phyloP scores from a whole-genome alignment of 2,329 filamentous ascomycete genomes.

The Elsinoe fawcettii region DNA sequence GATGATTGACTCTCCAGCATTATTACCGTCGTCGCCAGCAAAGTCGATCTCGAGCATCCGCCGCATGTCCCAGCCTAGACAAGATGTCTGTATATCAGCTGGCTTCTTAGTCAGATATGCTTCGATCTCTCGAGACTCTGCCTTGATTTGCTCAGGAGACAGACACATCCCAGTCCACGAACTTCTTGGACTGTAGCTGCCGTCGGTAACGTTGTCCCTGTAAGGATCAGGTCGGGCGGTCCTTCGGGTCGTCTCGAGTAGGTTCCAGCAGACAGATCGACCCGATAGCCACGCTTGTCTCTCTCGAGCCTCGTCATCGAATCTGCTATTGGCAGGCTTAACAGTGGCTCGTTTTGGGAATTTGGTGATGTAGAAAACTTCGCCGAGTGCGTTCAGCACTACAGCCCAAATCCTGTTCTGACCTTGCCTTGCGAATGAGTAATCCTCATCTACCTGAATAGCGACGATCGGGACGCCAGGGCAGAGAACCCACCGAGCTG shows the following conservation, averaged over 20 bases:
- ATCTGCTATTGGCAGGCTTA: constrained; percentile 37
- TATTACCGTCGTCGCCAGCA: constrained; percentile 66
- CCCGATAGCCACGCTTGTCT: constrained; percentile 73
- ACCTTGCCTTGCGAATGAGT: constrained; percentile 61
- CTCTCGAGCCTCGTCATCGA: constrained; percentile 48
- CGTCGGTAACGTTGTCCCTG: constrained; percentile 56
- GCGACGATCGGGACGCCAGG: constrained; percentile 87
- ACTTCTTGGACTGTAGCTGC: constrained; percentile 72
- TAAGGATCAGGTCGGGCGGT: constrained; percentile 64
- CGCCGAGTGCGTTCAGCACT: constrained; percentile 85
- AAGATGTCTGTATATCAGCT: constrained; percentile 68
- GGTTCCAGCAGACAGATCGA: constrained; percentile 69
- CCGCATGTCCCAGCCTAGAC: constrained; percentile 86
- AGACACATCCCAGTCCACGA: constrained; percentile 67
- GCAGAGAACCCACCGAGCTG: constrained; percentile 80
- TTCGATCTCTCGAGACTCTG: constrained; percentile 77
- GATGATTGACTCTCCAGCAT: constrained; percentile 68
- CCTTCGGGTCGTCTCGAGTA: constrained; percentile 71
- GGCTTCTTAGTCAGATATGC: constrained; percentile 65
- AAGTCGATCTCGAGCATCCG: constrained; percentile 83
- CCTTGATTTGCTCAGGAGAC: constrained; percentile 59
- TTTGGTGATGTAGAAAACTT: constrained; percentile 76
- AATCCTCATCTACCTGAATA: constrained; percentile 75
- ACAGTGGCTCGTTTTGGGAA: constrained; percentile 52
- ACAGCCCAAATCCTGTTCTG: constrained; percentile 78